Conservation (phyloP, 371 early-diverging fungal species). For the Actinomortierella wolfii region DNA sequence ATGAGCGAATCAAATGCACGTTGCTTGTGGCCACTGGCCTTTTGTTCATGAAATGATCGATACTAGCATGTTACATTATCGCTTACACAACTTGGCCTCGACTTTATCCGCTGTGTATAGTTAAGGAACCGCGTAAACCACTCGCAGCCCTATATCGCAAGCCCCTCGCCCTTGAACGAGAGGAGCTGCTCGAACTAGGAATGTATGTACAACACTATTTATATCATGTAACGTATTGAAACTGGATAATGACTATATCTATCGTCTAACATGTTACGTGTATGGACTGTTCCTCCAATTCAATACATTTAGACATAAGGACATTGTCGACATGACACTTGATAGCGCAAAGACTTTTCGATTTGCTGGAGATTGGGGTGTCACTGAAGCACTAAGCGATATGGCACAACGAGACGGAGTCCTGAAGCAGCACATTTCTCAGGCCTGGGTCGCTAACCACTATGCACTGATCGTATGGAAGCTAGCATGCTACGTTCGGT, state of each 20-base stretch:
- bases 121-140: no score
- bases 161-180: neutral
- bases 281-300: no score
- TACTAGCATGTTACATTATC: no score
- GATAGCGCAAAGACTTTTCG: conserved; percentile 30
- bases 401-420: conserved; percentile 51
- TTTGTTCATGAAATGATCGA: no score
- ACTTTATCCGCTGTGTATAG: no score
- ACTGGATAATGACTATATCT: no score
- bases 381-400: conserved; percentile 46
- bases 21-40: no score
- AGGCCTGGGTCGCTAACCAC: conserved; percentile 74
- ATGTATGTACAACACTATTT: conserved; percentile 15
- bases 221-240: no score
- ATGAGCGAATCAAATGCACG: no score
- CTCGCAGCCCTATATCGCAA: no score
- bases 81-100: no score
- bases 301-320: conserved; percentile 29
- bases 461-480: conserved; percentile 79
- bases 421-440: conserved; percentile 39
- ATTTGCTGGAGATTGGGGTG: conserved; percentile 52
- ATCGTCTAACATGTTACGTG: no score
- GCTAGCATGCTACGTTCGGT: conserved; percentile 62
- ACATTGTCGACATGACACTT: conserved; percentile 46
- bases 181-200: conserved; percentile 12